phyloP scores from a whole-genome alignment of 768 basidiomycete species.

The Hemileccinum rubropunctum region DNA sequence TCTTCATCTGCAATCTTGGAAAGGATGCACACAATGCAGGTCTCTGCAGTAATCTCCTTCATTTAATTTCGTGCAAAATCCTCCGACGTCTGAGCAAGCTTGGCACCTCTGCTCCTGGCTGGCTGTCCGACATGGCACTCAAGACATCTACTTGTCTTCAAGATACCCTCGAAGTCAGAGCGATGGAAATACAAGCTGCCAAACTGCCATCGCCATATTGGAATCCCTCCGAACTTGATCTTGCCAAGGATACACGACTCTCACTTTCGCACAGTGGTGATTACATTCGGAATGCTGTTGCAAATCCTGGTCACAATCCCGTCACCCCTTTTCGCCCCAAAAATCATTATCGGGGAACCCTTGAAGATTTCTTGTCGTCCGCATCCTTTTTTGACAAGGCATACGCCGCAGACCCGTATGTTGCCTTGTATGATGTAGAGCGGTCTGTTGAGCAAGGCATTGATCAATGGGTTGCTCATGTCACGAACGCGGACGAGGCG shows the following conservation, averaged over 20 bases:
- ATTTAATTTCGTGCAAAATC: not conserved
- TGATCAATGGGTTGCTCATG: slow-evolving; percentile 29
- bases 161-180: not conserved
- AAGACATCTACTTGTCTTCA: not conserved
- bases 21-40: no score
- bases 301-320: slow-evolving; percentile 4
- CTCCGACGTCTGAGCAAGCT: slow-evolving; percentile 1
- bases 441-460: slow-evolving; percentile 28
- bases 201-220: slow-evolving; percentile 6
- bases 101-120: not conserved
- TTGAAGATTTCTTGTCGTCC: slow-evolving; percentile 13
- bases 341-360: not conserved
- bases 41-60: not conserved
- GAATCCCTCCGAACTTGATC: slow-evolving; percentile 1
- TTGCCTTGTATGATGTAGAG: slow-evolving; percentile 38
- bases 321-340: not conserved
- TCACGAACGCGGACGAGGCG: not conserved
- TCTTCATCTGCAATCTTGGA: slow-evolving; percentile 15
- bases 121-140: not conserved
- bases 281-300: slow-evolving; percentile 26
- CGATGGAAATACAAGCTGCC: not conserved
- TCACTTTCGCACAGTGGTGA: slow-evolving; percentile 28
- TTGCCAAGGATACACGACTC: slow-evolving; percentile 30
- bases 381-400: slow-evolving; percentile 1
- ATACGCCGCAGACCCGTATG: not conserved